Evolutionary conservation across 257 asterid species (phyloP).

Genomic region (Rauvolfia tetraphylla): DNA sequence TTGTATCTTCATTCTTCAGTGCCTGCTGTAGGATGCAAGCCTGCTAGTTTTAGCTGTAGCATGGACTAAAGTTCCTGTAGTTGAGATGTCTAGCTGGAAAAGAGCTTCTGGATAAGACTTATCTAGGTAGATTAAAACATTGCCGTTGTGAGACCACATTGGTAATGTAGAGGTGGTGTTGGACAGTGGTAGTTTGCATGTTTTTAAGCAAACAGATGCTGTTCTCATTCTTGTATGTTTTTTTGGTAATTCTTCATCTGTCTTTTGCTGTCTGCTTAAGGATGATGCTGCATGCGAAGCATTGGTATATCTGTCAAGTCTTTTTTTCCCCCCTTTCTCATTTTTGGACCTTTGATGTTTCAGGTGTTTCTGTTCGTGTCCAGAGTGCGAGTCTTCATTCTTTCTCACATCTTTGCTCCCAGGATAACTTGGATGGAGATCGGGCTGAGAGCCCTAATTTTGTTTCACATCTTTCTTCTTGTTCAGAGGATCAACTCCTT

Average conservation of each 20-base stretch:
- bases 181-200: neutral
- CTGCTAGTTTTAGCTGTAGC: neutral
- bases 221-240: neutral
- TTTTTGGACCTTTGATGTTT: conserved; percentile 17
- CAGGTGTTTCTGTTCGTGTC: conserved; percentile 57
- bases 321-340: neutral
- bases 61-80: neutral
- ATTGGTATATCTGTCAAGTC: neutral
- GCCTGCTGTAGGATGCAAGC: neutral
- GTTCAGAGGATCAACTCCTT: conserved; percentile 40
- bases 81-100: neutral
- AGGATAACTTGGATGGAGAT: conserved; percentile 15
- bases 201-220: neutral
- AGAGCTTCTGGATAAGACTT: neutral
- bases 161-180: neutral
- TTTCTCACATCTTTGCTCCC: conserved; percentile 48
- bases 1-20: neutral
- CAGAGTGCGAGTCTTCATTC: conserved; percentile 67
- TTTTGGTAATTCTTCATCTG: neutral
- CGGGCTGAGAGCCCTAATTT: conserved; percentile 36
- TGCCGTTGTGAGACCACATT: neutral
- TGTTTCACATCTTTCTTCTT: neutral
- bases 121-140: neutral
- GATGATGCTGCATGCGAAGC: neutral
- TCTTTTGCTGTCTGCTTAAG: neutral